These are phyloP conservation scores for Wickerhamomyces sp. DNA, from an alignment of 1,139 yeast genomes.

Conservation along the genomic window DNA sequence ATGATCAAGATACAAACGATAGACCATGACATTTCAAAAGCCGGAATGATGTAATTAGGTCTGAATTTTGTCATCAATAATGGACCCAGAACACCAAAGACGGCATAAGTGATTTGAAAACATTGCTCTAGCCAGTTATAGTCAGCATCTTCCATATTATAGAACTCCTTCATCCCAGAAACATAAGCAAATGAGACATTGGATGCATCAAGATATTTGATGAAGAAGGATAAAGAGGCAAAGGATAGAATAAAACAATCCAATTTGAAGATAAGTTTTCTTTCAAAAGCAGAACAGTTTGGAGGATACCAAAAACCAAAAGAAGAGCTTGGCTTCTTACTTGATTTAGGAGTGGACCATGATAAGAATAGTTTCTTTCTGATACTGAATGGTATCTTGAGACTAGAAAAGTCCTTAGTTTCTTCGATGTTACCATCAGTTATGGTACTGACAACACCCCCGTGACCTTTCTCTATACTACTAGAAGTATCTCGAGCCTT, in stretches of 20 bases:
- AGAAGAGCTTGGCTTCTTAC: no score
- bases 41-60: slow-evolving; percentile 47
- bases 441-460: no score
- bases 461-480: no score
- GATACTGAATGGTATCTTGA: background rate
- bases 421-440: background rate
- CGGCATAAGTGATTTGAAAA: slow-evolving; percentile 26
- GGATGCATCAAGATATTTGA: slow-evolving; percentile 53
- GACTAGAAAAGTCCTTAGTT: background rate
- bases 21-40: slow-evolving; percentile 56
- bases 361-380: background rate
- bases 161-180: slow-evolving; percentile 39
- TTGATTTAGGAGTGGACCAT: background rate
- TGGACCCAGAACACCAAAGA: slow-evolving; percentile 49
- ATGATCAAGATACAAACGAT: slow-evolving; percentile 14
- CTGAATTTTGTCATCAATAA: slow-evolving; percentile 43
- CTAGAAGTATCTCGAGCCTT: no score
- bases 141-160: slow-evolving; percentile 36
- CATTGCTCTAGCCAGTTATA: slow-evolving; percentile 33
- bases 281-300: slow-evolving; percentile 27
- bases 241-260: background rate
- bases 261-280: slow-evolving; percentile 13
- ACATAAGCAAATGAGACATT: slow-evolving; percentile 33
- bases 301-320: background rate
- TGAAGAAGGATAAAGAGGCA: slow-evolving; percentile 17